Conservation (phyloP, 768 basidiomycete species). For the Boletus edulis region DNA sequence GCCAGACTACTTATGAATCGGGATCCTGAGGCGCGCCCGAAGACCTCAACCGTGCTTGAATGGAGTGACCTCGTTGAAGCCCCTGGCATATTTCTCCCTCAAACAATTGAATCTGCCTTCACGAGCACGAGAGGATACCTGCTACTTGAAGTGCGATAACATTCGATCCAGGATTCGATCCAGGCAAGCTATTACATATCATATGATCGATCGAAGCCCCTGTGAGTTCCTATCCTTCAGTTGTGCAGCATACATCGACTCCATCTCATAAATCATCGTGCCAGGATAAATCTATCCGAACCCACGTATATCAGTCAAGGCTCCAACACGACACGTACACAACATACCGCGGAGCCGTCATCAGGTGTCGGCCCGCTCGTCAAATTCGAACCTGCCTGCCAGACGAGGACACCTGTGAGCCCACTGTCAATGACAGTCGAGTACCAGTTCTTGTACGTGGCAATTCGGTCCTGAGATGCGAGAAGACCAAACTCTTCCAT, state of each 20-base stretch:
- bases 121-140: no score
- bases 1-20: no score
- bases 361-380: conserved; percentile 43
- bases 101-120: no score
- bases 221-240: conserved; percentile 1
- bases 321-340: neutral
- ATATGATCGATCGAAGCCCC: neutral
- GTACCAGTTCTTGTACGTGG: conserved; percentile 56
- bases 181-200: no score
- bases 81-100: no score
- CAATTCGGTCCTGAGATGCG: conserved; percentile 30
- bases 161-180: no score
- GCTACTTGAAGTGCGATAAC: no score
- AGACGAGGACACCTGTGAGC: conserved; percentile 60
- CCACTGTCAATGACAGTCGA: conserved; percentile 49
- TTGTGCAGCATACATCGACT: conserved; percentile 1
- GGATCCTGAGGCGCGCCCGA: no score
- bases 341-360: conserved; percentile 44
- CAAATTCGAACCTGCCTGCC: conserved; percentile 47
- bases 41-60: no score
- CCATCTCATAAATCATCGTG: conserved; percentile 13
- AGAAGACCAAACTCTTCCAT: conserved; percentile 65
- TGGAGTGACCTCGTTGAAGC: no score
- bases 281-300: conserved; percentile 13
- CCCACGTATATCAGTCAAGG: neutral